phyloP scores from a whole-genome alignment of 2,329 filamentous ascomycete genomes.

The Cercospora beticola region DNA sequence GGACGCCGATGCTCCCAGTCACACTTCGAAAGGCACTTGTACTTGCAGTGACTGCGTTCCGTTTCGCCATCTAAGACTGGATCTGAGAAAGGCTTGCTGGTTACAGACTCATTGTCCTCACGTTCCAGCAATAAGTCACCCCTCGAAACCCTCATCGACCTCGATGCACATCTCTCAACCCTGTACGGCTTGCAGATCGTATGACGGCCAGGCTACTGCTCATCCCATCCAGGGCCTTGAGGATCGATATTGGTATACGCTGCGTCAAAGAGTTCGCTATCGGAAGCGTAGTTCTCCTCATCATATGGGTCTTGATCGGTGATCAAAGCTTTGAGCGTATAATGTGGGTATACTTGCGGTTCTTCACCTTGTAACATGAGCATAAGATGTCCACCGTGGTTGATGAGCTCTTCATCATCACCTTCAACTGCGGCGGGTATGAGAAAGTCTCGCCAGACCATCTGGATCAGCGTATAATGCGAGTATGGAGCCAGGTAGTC shows the following conservation, averaged over 20 bases:
- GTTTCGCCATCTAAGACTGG: not conserved
- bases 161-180: not conserved
- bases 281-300: not conserved
- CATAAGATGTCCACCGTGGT: not conserved
- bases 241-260: not conserved
- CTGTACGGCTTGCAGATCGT: not conserved
- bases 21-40: not conserved
- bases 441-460: not conserved
- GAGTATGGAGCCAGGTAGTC: not conserved
- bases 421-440: not conserved
- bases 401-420: not conserved
- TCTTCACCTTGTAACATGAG: not conserved
- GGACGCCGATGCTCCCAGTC: not conserved
- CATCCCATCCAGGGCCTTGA: not conserved
- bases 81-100: not conserved
- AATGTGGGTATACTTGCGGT: not conserved
- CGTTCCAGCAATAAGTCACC: not conserved
- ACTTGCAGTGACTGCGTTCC: not conserved
- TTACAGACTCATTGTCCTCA: not conserved
- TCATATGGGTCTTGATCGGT: not conserved
- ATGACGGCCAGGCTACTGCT: not conserved
- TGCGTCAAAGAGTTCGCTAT: not conserved
- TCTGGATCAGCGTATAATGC: not conserved
- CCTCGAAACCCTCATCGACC: not conserved
- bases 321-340: not conserved